phyloP scores from a whole-genome alignment of 805 yeast genomes.

The Barnettozyma californica region DNA sequence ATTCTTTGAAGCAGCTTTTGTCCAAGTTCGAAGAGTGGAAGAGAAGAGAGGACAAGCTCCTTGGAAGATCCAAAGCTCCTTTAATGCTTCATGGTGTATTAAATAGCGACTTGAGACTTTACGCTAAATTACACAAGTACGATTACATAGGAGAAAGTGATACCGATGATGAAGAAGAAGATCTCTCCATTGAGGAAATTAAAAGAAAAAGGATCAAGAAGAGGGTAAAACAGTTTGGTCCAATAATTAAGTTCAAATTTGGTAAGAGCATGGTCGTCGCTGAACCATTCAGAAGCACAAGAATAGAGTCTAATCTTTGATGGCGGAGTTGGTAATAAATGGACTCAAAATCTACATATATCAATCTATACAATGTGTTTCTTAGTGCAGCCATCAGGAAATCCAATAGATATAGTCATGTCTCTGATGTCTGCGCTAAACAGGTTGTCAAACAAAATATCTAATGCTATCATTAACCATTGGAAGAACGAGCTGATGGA shows the following conservation, averaged over 20 bases:
- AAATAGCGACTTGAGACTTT: constrained; percentile 14
- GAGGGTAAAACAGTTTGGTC: constrained; percentile 17
- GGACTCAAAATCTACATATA: neutral
- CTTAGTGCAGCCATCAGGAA: constrained; percentile 6
- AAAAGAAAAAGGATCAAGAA: constrained; percentile 11
- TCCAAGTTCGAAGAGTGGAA: constrained; percentile 20
- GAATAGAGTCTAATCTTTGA: constrained; percentile 12
- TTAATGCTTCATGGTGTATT: neutral
- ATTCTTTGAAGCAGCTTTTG: constrained; percentile 32
- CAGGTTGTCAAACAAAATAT: constrained; percentile 11
- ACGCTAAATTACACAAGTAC: constrained; percentile 15
- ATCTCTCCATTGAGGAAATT: constrained; percentile 14
- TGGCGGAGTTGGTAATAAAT: too few relatives aligned
- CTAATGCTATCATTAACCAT: constrained; percentile 11
- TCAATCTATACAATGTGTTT: constrained; percentile 3
- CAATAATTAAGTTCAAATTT: constrained; percentile 21
- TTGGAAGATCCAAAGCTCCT: constrained; percentile 12
- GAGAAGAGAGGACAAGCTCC: constrained; percentile 19
- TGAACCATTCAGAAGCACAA: constrained; percentile 22
- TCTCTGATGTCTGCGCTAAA: constrained; percentile 6
- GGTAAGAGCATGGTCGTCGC: constrained; percentile 19
- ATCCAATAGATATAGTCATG: constrained; percentile 1
- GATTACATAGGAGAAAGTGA: constrained; percentile 25
- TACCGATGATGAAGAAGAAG: constrained; percentile 25
- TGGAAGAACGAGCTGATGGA: constrained; percentile 16